Evolutionary conservation across 2,329 filamentous ascomycete genomes (phyloP).

Genomic region (Claviceps sp.): DNA sequence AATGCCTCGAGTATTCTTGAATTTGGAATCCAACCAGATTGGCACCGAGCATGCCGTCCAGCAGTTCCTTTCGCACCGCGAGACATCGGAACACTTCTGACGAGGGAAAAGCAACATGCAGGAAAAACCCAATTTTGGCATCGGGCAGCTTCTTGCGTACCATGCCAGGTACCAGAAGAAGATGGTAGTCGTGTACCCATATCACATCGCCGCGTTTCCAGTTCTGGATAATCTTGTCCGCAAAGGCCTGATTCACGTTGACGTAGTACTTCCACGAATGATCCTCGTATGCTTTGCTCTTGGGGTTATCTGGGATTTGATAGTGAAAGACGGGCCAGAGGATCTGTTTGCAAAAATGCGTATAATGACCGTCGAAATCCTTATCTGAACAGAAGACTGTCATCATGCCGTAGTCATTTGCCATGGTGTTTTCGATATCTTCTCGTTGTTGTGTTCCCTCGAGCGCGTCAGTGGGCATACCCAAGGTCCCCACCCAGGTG

Average conservation of each 20-base stretch:
- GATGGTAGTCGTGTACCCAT: constrained; percentile 93
- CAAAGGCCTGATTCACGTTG: constrained; percentile 84
- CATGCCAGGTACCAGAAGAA: constrained; percentile 80
- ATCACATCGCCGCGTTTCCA: constrained; percentile 90
- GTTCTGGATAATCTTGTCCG: constrained; percentile 75
- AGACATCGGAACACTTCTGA: constrained; percentile 93
- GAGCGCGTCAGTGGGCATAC: constrained; percentile 84
- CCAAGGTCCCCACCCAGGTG: constrained; percentile 84
- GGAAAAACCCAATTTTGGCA: constrained; percentile 89
- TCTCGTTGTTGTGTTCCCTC: constrained; percentile 60
- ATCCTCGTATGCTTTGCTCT: constrained; percentile 95
- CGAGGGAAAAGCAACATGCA: constrained; percentile 90
- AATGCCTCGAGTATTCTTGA: constrained; percentile 84
- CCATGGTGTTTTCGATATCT: constrained; percentile 70
- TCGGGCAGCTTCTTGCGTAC: constrained; percentile 81
- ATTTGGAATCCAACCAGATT: constrained; percentile 92
- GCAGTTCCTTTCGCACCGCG: constrained; percentile 70
- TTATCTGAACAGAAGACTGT: constrained; percentile 79
- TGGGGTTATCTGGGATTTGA: constrained; percentile 92
- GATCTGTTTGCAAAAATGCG: constrained; percentile 95
- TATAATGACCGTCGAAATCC: constrained; percentile 89
- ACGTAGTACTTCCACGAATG: constrained; percentile 95
- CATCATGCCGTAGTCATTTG: constrained; percentile 69
- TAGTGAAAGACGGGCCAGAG: constrained; percentile 98
- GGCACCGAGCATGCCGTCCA: constrained; percentile 86